Evolutionary conservation across 305 asterid genomes (phyloP).

Genomic region (Striga hermonthica): DNA sequence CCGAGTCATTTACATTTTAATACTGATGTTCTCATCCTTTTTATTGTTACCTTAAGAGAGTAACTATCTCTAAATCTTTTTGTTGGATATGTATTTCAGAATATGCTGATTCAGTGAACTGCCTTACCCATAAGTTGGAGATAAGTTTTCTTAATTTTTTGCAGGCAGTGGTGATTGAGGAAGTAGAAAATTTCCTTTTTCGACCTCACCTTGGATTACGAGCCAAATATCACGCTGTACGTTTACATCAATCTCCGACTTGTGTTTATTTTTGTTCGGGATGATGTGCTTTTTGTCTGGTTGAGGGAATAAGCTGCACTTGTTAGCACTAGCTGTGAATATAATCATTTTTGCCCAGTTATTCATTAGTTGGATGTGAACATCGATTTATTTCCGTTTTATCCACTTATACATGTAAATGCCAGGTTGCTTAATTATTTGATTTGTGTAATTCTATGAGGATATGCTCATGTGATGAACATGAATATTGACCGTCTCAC

Average conservation of each 20-base stretch:
- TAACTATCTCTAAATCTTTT: neutral
- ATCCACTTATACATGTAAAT: neutral
- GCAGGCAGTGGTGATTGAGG: slow-evolving; percentile 89
- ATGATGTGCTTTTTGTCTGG: slow-evolving; percentile 16
- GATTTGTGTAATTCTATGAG: neutral
- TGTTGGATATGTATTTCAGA: neutral
- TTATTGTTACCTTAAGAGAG: neutral
- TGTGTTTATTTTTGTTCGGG: slow-evolving; percentile 22
- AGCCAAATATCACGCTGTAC: slow-evolving; percentile 87
- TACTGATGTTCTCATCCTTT: neutral
- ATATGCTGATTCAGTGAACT: slow-evolving; percentile 9
- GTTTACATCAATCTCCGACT: slow-evolving; percentile 30
- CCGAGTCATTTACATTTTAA: slow-evolving; percentile 4
- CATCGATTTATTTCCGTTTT: neutral
- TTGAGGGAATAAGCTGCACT: slow-evolving; percentile 18
- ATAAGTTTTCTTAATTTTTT: slow-evolving; percentile 26
- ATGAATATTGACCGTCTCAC: slow-evolving; percentile 14
- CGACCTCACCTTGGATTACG: slow-evolving; percentile 87
- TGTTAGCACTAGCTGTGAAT: neutral
- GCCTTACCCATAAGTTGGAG: neutral
- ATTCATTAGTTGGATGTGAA: neutral
- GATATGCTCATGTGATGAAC: neutral
- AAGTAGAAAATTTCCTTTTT: slow-evolving; percentile 90
- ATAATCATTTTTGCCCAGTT: neutral
- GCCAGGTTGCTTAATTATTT: neutral